A percentile compares a stretch with the other conserved stretches of the same genome.
Evolutionary conservation across 768 basidiomycete species (phyloP).

Genomic region (Termitomyces sp.): DNA sequence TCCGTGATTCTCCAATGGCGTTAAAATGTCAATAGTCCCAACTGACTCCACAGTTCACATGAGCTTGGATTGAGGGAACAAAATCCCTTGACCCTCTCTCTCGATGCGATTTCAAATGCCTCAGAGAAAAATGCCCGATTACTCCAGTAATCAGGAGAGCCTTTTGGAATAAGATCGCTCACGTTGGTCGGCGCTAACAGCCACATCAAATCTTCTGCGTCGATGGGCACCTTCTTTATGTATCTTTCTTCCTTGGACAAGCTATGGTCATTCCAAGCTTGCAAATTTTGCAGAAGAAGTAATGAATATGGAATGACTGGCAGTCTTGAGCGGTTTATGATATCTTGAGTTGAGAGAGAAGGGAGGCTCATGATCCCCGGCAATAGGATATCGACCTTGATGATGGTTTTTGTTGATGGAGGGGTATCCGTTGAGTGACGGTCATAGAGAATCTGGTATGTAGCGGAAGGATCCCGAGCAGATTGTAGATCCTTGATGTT

Average conservation of each 20-base stretch:
- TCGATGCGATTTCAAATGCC: conserved; percentile 8
- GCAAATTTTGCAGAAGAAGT: conserved; percentile 15
- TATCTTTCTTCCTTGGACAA: conserved; percentile 12
- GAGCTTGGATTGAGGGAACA: conserved; percentile 4
- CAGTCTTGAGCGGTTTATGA: conserved; percentile 4
- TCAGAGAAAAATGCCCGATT: conserved; percentile 8
- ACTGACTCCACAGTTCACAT: not conserved
- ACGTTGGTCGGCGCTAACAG: not conserved
- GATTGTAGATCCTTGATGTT: conserved; percentile 6
- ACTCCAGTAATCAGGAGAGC: not conserved
- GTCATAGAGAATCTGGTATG: conserved; percentile 12
- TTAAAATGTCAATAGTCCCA: not conserved
- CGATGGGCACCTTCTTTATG: conserved; percentile 6
- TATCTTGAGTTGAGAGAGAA: not conserved
- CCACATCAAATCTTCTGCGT: conserved; percentile 12
- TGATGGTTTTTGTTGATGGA: not conserved
- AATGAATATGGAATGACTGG: conserved; percentile 13
- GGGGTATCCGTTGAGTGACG: not conserved
- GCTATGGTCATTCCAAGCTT: conserved; percentile 17
- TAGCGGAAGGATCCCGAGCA: conserved; percentile 10
- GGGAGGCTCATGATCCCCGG: conserved; percentile 17
- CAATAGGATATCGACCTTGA: conserved; percentile 15
- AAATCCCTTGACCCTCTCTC: conserved; percentile 5
- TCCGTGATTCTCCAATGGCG: not conserved
- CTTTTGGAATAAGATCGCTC: not conserved